Base-by-base conservation (phyloP, 768 basidiomycete genomes). In the Mycena kentingensis region DNA sequence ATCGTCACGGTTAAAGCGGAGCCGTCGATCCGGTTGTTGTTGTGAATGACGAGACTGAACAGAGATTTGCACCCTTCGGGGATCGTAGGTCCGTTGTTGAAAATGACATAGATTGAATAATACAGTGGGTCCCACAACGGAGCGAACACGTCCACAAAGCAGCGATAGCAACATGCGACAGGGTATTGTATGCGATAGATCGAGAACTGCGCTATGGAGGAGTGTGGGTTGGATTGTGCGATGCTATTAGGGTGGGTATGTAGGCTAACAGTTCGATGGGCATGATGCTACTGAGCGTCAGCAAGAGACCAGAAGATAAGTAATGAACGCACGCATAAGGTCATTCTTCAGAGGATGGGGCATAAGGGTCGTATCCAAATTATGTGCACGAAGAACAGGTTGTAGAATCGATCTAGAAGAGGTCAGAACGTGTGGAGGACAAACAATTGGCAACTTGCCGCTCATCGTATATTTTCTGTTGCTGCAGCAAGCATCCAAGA, bases 401-500 rank as follows among this genome's bases (percentile, higher is more conserved):
- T 5, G n/a, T n/a, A 26, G 21, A 34, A 16, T 32, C 10, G 31
- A 10, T 22, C 27, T 25, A 38, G 11, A 46, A 32, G 31, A 38
- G 19, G 10, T 28, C 27, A 35, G 22, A 19, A 49, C 46, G 49
- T 1, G 39, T 35, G 13, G 28, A 25, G 24, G 31, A 36, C 22
- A 16, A n/a, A 44, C 18, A 42, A 27, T 19, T 4, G 24, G 24
- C 29, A 41, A 32, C 8, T 35, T 25, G 42, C 39, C 35, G 43
- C 54, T 62, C 54, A 74, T 63, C 71, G 72, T 54, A 75, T 79
- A 60, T 74, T 77, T 51, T 86, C 85, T 11, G 80, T 74, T 15
- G 46, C 53, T 34, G 37, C 51, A 2, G 35, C n/a, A 4, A 29
- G 22, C 35, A 51, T 79, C 88, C 88, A 90, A 29, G 89, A 90